phyloP scores from a whole-genome alignment of 371 early-diverging fungal species.

The Coemansia sp. region DNA sequence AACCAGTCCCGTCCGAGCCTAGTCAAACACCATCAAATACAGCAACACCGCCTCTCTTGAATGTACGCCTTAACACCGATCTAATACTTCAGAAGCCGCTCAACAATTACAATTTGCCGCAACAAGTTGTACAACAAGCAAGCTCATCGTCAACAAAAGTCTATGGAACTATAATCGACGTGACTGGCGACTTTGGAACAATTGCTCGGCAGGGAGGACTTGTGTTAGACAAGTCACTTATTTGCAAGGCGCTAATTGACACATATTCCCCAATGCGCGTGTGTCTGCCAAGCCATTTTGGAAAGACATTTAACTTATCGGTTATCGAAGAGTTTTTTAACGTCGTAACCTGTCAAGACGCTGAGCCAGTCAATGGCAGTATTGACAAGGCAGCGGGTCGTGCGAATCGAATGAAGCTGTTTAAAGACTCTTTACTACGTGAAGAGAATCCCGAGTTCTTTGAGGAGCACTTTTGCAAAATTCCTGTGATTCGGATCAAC shows the following conservation, averaged over 20 bases:
- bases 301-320: conserved; percentile 15
- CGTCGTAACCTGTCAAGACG: not conserved
- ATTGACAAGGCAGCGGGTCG: not conserved
- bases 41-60: too few species aligned
- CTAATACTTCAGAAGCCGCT: not conserved
- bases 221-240: conserved; percentile 8
- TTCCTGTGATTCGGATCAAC: conserved; percentile 14
- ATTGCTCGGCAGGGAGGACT: not conserved
- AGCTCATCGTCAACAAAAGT: not conserved
- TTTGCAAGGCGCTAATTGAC: conserved; percentile 13
- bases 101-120: not conserved
- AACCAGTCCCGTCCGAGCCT: too few species aligned
- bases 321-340: conserved; percentile 22
- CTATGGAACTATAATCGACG: not conserved
- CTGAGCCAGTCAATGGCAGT: not conserved
- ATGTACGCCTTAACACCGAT: too few species aligned
- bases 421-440: not conserved
- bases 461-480: conserved; percentile 10
- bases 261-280: not conserved
- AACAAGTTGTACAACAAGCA: not conserved
- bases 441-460: not conserved
- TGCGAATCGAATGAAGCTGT: not conserved
- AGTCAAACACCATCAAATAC: too few species aligned
- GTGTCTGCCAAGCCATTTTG: conserved; percentile 18
- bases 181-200: not conserved